Conservation (phyloP, 1,284 basidiomycete genomes). For the Volvariella volvacea region DNA sequence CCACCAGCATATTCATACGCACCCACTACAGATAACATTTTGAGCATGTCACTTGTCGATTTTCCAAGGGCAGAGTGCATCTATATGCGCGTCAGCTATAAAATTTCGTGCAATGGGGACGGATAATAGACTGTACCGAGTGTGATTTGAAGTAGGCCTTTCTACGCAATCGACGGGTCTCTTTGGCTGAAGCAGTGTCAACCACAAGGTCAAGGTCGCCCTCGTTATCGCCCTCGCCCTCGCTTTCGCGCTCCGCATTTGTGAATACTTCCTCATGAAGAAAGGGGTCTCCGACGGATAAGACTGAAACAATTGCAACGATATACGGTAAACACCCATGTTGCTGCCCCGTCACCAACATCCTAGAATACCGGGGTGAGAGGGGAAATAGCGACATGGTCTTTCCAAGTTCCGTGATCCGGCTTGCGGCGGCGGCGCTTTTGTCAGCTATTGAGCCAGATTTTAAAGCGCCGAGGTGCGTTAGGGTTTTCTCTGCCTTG, state of each 20-base stretch:
- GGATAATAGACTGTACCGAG: constrained; percentile 42
- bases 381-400: constrained; percentile 94
- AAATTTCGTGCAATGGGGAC: constrained; percentile 2
- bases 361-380: constrained; percentile 88
- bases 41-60: constrained; percentile 86
- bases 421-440: constrained; percentile 34
- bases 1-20: constrained; percentile 93
- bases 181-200: constrained; percentile 59
- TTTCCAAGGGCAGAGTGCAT: constrained; percentile 77
- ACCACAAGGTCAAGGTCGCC: constrained; percentile 41
- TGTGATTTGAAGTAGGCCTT: constrained; percentile 79
- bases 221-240: constrained; percentile 25
- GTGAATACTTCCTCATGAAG: constrained; percentile 71
- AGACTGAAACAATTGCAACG: constrained; percentile 84
- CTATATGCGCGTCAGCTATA: constrained; percentile 29
- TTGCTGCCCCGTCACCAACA: constrained; percentile 90
- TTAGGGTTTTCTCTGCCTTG: constrained; percentile 80
- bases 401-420: constrained; percentile 84
- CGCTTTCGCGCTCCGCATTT: constrained; percentile 36
- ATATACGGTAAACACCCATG: constrained; percentile 91
- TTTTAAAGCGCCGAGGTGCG: constrained; percentile 77
- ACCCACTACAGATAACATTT: constrained; percentile 86
- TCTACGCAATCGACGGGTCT: constrained; percentile 56
- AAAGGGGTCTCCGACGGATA: constrained; percentile 97
- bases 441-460: constrained; percentile 21